Evolutionary conservation across 176 grass and related monocot species (phyloP).

Genomic region (Panicum miliaceum): DNA sequence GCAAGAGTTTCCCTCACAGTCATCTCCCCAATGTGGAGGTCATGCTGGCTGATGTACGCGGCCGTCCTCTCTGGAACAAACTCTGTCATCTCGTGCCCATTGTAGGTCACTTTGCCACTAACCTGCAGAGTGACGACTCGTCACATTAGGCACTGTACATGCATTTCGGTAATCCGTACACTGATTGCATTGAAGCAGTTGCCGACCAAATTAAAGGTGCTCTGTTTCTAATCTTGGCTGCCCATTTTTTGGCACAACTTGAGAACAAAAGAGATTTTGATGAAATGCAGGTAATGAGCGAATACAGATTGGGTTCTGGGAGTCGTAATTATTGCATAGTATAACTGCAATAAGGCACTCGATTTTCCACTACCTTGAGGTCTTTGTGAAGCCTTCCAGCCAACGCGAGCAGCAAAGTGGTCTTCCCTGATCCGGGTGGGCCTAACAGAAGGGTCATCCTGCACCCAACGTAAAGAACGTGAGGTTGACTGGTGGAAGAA

Average conservation of each 20-base stretch:
- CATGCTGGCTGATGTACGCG: conserved; percentile 69
- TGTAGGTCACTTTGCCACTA: conserved; percentile 57
- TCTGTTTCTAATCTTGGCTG: neutral
- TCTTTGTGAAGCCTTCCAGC: neutral
- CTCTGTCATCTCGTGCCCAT: conserved; percentile 63
- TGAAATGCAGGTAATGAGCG: neutral
- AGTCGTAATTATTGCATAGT: too few relatives aligned
- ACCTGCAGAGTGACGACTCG: conserved; percentile 36
- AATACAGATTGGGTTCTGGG: too few relatives aligned
- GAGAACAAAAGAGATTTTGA: neutral
- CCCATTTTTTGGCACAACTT: neutral
- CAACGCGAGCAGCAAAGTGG: conserved; percentile 10
- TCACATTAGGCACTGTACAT: neutral
- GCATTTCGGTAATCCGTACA: neutral
- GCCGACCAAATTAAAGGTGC: neutral
- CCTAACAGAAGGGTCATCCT: conserved; percentile 6
- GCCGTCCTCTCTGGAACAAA: conserved; percentile 68
- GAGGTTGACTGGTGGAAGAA: too few relatives aligned
- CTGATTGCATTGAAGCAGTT: neutral
- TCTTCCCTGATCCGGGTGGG: conserved; percentile 1
- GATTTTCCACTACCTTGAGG: neutral
- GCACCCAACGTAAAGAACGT: neutral
- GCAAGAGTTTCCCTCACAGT: conserved; percentile 68
- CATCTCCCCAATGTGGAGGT: conserved; percentile 76
- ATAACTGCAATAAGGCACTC: neutral